Base-by-base conservation (phyloP, 495 filamentous ascomycete species). In the Articulospora tetracladia region DNA sequence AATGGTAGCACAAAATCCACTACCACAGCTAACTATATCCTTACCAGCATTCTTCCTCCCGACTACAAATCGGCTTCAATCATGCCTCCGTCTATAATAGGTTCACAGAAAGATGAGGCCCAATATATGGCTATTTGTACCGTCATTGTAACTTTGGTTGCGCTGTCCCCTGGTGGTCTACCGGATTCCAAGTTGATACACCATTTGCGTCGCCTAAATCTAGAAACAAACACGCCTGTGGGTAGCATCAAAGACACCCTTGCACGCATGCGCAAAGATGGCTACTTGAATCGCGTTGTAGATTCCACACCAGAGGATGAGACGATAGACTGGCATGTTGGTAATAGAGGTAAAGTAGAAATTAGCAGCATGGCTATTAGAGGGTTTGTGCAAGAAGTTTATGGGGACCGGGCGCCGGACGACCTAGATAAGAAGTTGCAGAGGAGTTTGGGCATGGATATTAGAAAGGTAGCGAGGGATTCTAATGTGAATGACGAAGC, bases 321-420 rank as follows among this genome's bases (percentile, higher is more conserved):
- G 58, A 71, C 79, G 3, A 79, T 90, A 11, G 89, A 88, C 53
- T 96, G 86, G 75, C 82, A 88, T 59, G 80, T 96, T 25, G 92
- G 92, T 2, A 87, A 90, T 28, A 79, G 94, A 32, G 94, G 92
- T 15, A 97, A 90, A 74, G 76, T 90, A 13, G 94, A 98, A 69
- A 86, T 98, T 30, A 88, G 86, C 1, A 82, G 83, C 55, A 77
- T 82, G 28, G 88, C 86, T 15, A 86, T 95, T 28, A 82, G 84
- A 15, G 83, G 82, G 1, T 67, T 98, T 53, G 84, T 93, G 2
- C 80, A 80, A 55, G 75, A 82, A 57, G 74, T 86, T 28, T 85
- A 82, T 71, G 81, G 78, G 0, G 58, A 66, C 27, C 71, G 73
- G 8, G 69, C 70, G 26, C 76, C 70, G 8, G 73, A 77, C 3